phyloP scores from a whole-genome alignment of 2,329 filamentous ascomycete genomes.

The Alternaria sp. region DNA sequence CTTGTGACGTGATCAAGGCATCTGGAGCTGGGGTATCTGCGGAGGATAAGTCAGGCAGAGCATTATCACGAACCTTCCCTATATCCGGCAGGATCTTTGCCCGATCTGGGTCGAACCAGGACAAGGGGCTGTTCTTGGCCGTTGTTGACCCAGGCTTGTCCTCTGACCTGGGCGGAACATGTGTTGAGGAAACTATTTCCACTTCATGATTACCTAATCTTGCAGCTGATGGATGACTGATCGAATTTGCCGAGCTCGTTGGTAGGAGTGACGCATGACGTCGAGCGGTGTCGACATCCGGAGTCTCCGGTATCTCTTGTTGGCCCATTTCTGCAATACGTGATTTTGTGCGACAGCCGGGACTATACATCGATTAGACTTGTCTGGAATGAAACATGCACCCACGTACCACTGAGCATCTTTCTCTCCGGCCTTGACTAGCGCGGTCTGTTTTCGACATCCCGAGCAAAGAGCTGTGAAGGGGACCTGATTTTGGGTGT shows the following conservation, averaged over 20 bases:
- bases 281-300: constrained; percentile 1
- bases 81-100: neutral
- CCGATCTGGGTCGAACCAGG: constrained; percentile 8
- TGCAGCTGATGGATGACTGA: neutral
- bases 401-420: constrained; percentile 16
- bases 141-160: neutral
- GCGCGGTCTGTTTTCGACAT: constrained; percentile 17
- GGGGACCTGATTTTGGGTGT: neutral
- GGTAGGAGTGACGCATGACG: neutral
- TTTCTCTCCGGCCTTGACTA: neutral
- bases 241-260: neutral
- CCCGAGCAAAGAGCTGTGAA: constrained; percentile 10
- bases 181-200: neutral
- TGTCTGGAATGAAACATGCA: neutral
- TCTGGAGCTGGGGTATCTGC: neutral
- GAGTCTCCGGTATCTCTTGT: constrained; percentile 26
- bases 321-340: neutral
- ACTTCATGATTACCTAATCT: neutral
- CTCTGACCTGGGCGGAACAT: neutral
- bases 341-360: constrained; percentile 11
- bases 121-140: neutral
- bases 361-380: constrained; percentile 1
- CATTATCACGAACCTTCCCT: constrained; percentile 4
- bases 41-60: neutral
- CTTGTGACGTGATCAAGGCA: neutral